Conservation (phyloP, 306 rosid genomes). For the Medicago arabica region DNA sequence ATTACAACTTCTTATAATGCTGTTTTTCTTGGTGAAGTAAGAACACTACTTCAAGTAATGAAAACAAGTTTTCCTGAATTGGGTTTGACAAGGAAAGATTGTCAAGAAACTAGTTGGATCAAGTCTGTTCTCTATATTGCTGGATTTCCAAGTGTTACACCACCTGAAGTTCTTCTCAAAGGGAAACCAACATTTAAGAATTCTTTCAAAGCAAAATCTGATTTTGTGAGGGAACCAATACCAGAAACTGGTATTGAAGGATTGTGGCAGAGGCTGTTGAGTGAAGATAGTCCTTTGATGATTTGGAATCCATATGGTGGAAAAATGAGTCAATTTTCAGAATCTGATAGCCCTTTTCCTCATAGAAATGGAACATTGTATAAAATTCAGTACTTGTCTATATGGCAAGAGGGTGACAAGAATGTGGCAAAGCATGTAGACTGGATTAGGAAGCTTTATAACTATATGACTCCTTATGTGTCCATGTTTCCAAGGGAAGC, state of each 20-base stretch:
- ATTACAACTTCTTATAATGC: constrained; percentile 45
- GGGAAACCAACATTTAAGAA: constrained; percentile 47
- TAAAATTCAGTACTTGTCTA: constrained; percentile 50
- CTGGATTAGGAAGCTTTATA: constrained; percentile 57
- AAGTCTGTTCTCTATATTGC: constrained; percentile 60
- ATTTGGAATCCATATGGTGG: constrained; percentile 71
- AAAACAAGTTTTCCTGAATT: constrained; percentile 63
- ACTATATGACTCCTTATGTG: constrained; percentile 54
- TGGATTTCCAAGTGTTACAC: constrained; percentile 39
- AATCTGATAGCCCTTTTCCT: constrained; percentile 62
- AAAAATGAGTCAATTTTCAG: constrained; percentile 58
- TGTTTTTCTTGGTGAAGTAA: constrained; percentile 58
- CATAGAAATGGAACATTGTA: constrained; percentile 65
- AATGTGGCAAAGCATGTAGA: constrained; percentile 44
- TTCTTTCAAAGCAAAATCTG: constrained; percentile 73
- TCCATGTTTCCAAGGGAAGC: constrained; percentile 51
- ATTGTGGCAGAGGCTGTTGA: constrained; percentile 56
- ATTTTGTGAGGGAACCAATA: constrained; percentile 58
- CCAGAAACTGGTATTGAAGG: constrained; percentile 51
- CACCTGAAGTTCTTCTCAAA: constrained; percentile 50
- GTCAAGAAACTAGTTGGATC: constrained; percentile 69
- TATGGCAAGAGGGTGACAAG: constrained; percentile 43
- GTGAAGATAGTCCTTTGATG: constrained; percentile 51
- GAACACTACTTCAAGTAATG: constrained; percentile 45
- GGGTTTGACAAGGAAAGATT: constrained; percentile 52